Percentiles rank a stretch among this genome's conserved stretches.
phyloP scores from a whole-genome alignment of 2,329 filamentous ascomycete genomes.

The Aspergillus japonicus region DNA sequence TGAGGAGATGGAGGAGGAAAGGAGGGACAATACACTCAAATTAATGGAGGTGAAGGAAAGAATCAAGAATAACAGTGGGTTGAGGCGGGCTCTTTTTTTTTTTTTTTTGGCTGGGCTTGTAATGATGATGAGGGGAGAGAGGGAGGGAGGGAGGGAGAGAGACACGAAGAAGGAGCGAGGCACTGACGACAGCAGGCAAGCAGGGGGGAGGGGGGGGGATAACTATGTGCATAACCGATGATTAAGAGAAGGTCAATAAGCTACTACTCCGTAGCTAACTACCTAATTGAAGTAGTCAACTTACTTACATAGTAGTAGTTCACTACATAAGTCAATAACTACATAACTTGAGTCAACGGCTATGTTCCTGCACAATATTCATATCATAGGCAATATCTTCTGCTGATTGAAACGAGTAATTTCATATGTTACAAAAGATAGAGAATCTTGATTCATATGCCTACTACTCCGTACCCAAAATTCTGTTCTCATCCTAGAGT shows the following conservation, averaged over 20 bases:
- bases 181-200: constrained; percentile 8
- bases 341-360: too few relatives aligned
- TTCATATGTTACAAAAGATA: too few relatives aligned
- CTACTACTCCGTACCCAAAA: too few relatives aligned
- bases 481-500: too few relatives aligned
- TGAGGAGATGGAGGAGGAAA: background rate
- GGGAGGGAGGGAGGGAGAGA: background rate
- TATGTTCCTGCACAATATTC: too few relatives aligned
- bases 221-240: background rate
- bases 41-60: background rate
- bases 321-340: background rate
- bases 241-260: background rate
- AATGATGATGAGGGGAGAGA: background rate
- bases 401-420: too few relatives aligned
- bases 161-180: background rate
- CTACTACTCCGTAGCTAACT: too few relatives aligned
- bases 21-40: background rate
- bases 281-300: too few relatives aligned
- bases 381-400: too few relatives aligned
- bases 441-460: too few relatives aligned
- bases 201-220: background rate
- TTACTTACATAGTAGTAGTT: too few relatives aligned
- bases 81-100: background rate
- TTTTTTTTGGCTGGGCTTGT: background rate
- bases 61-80: background rate